phyloP scores from a whole-genome alignment of 2,329 filamentous ascomycete species.

The Rutstroemia sp. region DNA sequence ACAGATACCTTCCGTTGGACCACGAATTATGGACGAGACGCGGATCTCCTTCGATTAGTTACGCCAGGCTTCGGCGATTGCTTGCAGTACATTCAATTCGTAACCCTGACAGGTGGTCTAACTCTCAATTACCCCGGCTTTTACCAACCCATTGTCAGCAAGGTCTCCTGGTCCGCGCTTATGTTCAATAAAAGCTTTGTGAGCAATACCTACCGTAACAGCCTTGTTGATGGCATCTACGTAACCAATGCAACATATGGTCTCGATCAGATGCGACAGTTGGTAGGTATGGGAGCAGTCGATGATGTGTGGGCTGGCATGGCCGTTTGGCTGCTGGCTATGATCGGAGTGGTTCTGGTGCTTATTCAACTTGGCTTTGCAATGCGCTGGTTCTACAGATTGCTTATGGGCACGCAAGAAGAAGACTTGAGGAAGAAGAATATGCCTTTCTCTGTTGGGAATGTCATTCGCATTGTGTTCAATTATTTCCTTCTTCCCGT shows the following conservation, averaged over 20 bases:
- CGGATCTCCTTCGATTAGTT: constrained; percentile 82
- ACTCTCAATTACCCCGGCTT: constrained; percentile 87
- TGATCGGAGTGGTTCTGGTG: constrained; percentile 59
- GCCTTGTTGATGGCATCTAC: constrained; percentile 81
- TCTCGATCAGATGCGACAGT: constrained; percentile 68
- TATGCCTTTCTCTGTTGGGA: constrained; percentile 75
- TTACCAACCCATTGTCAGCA: constrained; percentile 85
- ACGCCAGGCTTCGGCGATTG: constrained; percentile 97
- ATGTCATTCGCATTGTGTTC: constrained; percentile 77
- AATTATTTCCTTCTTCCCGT: constrained; percentile 89
- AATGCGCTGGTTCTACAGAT: constrained; percentile 67
- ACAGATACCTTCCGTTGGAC: constrained; percentile 89
- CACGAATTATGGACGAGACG: constrained; percentile 94
- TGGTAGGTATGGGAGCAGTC: constrained; percentile 69
- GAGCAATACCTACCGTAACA: constrained; percentile 56
- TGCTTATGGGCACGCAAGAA: constrained; percentile 63
- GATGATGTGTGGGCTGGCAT: constrained; percentile 90
- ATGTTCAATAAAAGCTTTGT: constrained; percentile 93
- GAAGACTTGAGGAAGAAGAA: constrained; percentile 90
- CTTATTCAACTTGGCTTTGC: constrained; percentile 72
- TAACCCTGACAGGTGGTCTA: constrained; percentile 79
- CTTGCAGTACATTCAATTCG: constrained; percentile 92
- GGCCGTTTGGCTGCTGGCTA: constrained; percentile 81
- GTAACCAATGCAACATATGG: constrained; percentile 70
- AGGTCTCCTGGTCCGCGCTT: constrained; percentile 78